Evolutionary conservation across 495 filamentous ascomycete genomes (phyloP).

Genomic region (Immersiella caudata): DNA sequence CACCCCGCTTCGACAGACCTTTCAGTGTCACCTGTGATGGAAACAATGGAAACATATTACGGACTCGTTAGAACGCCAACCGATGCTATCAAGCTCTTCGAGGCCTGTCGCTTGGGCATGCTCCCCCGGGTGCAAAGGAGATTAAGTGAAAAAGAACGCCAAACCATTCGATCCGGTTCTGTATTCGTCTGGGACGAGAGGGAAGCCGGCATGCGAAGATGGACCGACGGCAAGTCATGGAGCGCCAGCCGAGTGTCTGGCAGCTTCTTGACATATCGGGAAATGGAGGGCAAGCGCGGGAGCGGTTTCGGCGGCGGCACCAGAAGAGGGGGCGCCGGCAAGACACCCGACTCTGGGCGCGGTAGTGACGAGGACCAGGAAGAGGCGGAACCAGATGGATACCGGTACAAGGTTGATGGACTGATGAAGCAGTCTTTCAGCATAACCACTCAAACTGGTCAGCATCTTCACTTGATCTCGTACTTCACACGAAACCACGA

Average conservation of each 20-base stretch:
- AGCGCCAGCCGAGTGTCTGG: conserved; percentile 96
- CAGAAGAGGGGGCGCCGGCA: conserved; percentile 61
- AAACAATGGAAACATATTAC: conserved; percentile 90
- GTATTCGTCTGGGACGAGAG: conserved; percentile 99
- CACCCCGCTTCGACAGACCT: neutral
- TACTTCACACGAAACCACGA: conserved; percentile 83
- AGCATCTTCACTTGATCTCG: conserved; percentile 95
- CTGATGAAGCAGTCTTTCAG: conserved; percentile 99
- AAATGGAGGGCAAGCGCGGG: conserved; percentile 95
- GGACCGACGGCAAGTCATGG: conserved; percentile 99
- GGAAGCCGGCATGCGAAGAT: conserved; percentile 96
- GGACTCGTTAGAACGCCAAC: conserved; percentile 88
- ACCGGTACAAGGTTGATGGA: conserved; percentile 95
- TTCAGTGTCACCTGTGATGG: conserved; percentile 5
- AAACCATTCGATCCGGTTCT: conserved; percentile 90
- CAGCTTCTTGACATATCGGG: conserved; percentile 94
- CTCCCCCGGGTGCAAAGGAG: conserved; percentile 90
- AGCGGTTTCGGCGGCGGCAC: conserved; percentile 51
- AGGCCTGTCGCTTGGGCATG: conserved; percentile 88
- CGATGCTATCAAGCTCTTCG: conserved; percentile 96
- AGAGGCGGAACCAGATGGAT: conserved; percentile 91
- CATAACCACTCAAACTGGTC: conserved; percentile 86
- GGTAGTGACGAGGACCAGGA: conserved; percentile 80
- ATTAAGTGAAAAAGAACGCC: conserved; percentile 94
- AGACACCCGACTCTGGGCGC: conserved; percentile 77